Base-by-base conservation (phyloP, 257 asterid species). In the Verbena officinalis region DNA sequence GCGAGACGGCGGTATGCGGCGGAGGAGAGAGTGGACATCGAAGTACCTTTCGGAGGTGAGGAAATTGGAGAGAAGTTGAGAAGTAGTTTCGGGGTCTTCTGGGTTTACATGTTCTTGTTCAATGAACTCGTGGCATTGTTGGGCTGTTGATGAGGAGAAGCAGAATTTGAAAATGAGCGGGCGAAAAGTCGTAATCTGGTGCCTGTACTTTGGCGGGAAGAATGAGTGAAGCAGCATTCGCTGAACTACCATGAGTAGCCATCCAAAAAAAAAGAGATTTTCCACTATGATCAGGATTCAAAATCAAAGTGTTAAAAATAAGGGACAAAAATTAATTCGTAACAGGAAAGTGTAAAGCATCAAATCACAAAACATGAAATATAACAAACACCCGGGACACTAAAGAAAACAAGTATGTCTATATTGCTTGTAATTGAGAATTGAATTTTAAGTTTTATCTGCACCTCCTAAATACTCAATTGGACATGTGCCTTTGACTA, bases 1-100 rank as follows among this genome's bases (percentile, higher is more conserved):
- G 46, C 68, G 73, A 16, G 81, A 70, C 9, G 94, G 89, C 4
- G 57, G 74, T 24, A 51, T 67, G 60, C 61, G 27, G 44, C 77
- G 79, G 69, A 88, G 90, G 62, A 77, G 46, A 16, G 78, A 45
- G 57, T 80, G 74, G 0, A 64, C 84, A 4, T 75, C 80, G 70
- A 74, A 65, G 48, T 75, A 62, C 56, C 77, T 71, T 27, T 71
- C 73, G 61, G 72, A 55, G 58, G 77, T 55, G 49, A 75, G 55
- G 64, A 7, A 69, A 17, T 68, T 33, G 45, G 76, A 73, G 39
- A 81, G 79, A 3, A 57, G 9, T 36, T 50, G 73, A 17, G 55
- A 46, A 16, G 76, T 27, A 21, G 22, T 12, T 13, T 54, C 40
- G 45, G 48, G 20, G 20, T n/a, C 36, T 9, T 63, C 69, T 38